These are phyloP conservation scores for Yamadazyma dendronema DNA, from an alignment of 1,139 yeast genomes.

Conservation along the genomic window DNA sequence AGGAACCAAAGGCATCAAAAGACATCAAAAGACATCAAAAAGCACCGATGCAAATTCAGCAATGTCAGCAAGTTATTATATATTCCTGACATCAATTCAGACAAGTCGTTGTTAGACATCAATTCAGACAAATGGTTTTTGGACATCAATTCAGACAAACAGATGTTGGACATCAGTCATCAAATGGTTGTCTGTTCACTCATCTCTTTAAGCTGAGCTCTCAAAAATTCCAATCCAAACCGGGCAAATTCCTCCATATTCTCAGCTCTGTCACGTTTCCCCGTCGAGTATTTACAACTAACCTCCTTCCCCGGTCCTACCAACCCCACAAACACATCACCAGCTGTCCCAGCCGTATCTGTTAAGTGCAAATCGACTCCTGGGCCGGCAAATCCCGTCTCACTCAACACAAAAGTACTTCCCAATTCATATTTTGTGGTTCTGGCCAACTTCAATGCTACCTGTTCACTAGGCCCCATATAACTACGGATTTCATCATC, in stretches of 20 bases:
- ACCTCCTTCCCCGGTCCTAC: constrained; percentile 64
- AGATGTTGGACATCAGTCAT: too few species aligned
- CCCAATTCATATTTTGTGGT: constrained; percentile 79
- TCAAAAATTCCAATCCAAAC: constrained; percentile 60
- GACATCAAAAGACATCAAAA: too few species aligned
- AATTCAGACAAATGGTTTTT: too few species aligned
- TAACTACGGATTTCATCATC: constrained; percentile 65
- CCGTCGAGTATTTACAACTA: constrained; percentile 49
- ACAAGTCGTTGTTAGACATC: too few species aligned
- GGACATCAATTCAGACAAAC: too few species aligned
- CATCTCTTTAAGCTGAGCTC: constrained; percentile 32
- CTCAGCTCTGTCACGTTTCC: constrained; percentile 47
- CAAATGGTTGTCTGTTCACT: too few species aligned
- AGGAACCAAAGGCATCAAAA: too few species aligned
- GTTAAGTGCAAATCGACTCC: constrained; percentile 43
- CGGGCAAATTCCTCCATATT: constrained; percentile 79
- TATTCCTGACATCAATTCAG: too few species aligned
- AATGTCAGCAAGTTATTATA: too few species aligned
- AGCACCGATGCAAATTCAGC: too few species aligned
- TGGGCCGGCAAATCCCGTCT: constrained; percentile 89
- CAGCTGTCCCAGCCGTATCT: constrained; percentile 38
- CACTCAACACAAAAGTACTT: constrained; percentile 76
- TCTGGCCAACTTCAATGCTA: constrained; percentile 73
- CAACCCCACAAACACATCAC: constrained; percentile 70
- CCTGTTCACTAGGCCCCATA: constrained; percentile 80